Conservation (phyloP, 1,139 yeast species). For the Yamadazyma spencermartinsiae region DNA sequence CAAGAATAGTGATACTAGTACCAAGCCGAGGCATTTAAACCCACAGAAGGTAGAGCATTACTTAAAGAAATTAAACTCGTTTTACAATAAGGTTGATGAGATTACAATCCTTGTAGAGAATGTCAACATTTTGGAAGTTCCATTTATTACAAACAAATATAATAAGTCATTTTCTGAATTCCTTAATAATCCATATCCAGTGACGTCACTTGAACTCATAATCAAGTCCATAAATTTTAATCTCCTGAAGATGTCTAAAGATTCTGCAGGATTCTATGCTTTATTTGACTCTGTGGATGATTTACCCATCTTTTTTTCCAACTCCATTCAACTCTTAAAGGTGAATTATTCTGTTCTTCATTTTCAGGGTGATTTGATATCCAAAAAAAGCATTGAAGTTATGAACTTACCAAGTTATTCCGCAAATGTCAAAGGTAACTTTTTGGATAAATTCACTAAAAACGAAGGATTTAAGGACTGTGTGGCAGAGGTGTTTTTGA, state of each 20-base stretch:
- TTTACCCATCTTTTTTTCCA: slow-evolving; percentile 51
- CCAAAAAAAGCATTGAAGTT: slow-evolving; percentile 32
- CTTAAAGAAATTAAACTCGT: slow-evolving; percentile 1
- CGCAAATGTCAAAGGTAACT: slow-evolving; percentile 55
- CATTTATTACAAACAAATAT: slow-evolving; percentile 32
- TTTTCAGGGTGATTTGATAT: slow-evolving; percentile 17
- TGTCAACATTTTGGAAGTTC: slow-evolving; percentile 32
- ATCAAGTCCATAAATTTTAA: slow-evolving; percentile 36
- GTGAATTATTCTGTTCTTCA: slow-evolving; percentile 27
- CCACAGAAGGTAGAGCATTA: slow-evolving; percentile 8
- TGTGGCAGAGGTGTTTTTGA: slow-evolving; percentile 38
- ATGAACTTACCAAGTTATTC: slow-evolving; percentile 54
- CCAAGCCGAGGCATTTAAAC: slow-evolving; percentile 10
- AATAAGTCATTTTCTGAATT: slow-evolving; percentile 29
- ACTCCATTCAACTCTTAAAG: slow-evolving; percentile 44
- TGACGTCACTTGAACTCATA: slow-evolving; percentile 27
- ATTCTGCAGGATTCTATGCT: slow-evolving; percentile 62
- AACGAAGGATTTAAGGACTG: slow-evolving; percentile 40
- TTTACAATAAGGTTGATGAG: slow-evolving; percentile 17
- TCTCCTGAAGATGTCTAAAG: slow-evolving; percentile 29
- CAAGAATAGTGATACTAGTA: not conserved
- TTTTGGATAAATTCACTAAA: slow-evolving; percentile 38
- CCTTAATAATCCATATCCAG: slow-evolving; percentile 24
- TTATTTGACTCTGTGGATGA: slow-evolving; percentile 49
- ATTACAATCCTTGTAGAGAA: slow-evolving; percentile 34